Evolutionary conservation across 192 early-diverging fungal species (phyloP).

Genomic region (Podochytrium sp.): DNA sequence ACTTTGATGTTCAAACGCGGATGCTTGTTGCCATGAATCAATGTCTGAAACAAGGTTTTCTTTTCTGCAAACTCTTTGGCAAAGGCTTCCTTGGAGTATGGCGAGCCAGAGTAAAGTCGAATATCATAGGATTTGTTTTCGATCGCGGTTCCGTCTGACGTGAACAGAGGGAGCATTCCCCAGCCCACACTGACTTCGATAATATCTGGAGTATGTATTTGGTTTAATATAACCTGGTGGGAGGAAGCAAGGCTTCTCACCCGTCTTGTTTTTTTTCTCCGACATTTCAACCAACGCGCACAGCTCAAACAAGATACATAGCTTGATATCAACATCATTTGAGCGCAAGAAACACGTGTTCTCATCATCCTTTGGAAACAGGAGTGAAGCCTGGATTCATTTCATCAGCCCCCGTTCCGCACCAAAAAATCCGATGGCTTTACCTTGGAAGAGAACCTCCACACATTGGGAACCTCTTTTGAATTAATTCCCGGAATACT

Average conservation of each 20-base stretch:
- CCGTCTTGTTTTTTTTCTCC: constrained; percentile 16
- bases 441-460: constrained; percentile 54
- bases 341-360: constrained; percentile 52
- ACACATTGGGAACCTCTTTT: constrained; percentile 33
- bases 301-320: constrained; percentile 53
- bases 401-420: background rate
- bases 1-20: constrained; percentile 49
- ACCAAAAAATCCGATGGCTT: background rate
- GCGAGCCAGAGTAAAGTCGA: constrained; percentile 46
- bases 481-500: constrained; percentile 39
- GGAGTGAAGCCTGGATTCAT: constrained; percentile 41
- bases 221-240: background rate
- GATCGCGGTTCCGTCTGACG: constrained; percentile 49
- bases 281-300: constrained; percentile 43
- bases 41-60: constrained; percentile 37
- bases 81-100: constrained; percentile 44
- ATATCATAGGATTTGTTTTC: constrained; percentile 56
- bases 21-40: constrained; percentile 34
- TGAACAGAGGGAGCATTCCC: constrained; percentile 55
- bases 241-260: background rate
- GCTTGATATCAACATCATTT: constrained; percentile 48
- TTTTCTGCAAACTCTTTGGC: constrained; percentile 29
- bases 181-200: constrained; percentile 53
- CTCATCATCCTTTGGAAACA: constrained; percentile 56
- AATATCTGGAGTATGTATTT: background rate